Evolutionary conservation across 441 rosid genomes (phyloP).

Genomic region (Biscutella laevigata): DNA sequence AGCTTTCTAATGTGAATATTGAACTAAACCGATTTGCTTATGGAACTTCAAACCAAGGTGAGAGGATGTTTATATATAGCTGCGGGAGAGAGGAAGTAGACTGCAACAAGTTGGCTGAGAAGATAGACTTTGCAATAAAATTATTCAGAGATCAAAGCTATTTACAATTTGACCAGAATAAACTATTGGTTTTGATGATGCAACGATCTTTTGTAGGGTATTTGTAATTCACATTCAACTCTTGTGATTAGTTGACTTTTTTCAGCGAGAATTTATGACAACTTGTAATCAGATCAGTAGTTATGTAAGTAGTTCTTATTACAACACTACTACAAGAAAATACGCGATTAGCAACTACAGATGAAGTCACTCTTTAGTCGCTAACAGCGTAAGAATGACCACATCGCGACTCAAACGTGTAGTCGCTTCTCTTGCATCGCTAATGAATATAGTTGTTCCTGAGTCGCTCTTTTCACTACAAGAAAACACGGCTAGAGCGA

Average conservation of each 20-base stretch:
- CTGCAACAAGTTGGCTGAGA: slow-evolving; percentile 14
- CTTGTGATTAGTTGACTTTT: slow-evolving; percentile 9
- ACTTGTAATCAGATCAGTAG: too few relatives aligned
- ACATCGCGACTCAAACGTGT: too few relatives aligned
- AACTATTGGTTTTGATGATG: slow-evolving; percentile 7
- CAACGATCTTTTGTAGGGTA: slow-evolving; percentile 3
- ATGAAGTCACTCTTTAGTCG: too few relatives aligned
- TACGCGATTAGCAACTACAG: too few relatives aligned
- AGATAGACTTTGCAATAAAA: slow-evolving; percentile 10
- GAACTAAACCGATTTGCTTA: background rate
- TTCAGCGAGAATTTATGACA: too few relatives aligned
- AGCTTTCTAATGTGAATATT: background rate
- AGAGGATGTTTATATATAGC: slow-evolving; percentile 14
- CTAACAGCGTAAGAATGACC: too few relatives aligned
- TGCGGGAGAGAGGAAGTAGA: background rate
- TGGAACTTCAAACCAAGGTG: slow-evolving; percentile 2
- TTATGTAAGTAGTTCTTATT: too few relatives aligned
- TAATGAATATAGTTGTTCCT: too few relatives aligned
- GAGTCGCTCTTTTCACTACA: too few relatives aligned
- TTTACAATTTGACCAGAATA: slow-evolving; percentile 19
- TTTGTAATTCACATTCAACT: background rate
- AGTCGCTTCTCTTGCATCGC: too few relatives aligned
- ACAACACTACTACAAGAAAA: too few relatives aligned
- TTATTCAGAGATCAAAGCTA: background rate
- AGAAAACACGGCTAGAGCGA: too few relatives aligned